These are phyloP conservation scores for Phytopythium boreale DNA, from an alignment of 352 stramenopile species.

Conservation along the genomic window DNA sequence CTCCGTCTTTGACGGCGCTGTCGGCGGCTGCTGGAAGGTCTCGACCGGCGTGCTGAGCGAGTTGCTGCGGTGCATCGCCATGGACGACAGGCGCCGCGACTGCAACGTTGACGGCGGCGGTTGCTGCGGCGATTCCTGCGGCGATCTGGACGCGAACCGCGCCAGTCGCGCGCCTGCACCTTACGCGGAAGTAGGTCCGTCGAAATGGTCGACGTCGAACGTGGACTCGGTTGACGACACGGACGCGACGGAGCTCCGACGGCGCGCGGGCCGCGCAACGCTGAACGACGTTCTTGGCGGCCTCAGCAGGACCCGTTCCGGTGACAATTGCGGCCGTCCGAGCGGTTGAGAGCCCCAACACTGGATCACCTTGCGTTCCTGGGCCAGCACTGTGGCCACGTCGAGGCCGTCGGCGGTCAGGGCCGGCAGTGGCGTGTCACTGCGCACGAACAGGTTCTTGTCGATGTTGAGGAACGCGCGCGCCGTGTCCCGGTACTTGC, in stretches of 20 bases:
- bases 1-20: neutral
- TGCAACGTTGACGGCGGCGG: neutral
- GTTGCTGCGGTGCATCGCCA: neutral
- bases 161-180: neutral
- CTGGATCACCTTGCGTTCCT: neutral
- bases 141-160: neutral
- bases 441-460: slow-evolving; percentile 67
- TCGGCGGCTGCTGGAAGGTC: neutral
- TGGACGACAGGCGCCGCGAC: neutral
- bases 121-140: neutral
- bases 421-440: slow-evolving; percentile 25
- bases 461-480: slow-evolving; percentile 49
- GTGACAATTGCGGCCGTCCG: neutral
- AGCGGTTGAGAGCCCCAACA: neutral
- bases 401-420: slow-evolving; percentile 6
- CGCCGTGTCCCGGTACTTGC: slow-evolving; percentile 31
- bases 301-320: neutral
- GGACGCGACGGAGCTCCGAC: neutral
- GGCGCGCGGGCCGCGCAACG: neutral
- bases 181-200: neutral
- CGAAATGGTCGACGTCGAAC: neutral
- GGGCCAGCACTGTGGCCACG: neutral
- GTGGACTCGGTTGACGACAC: neutral
- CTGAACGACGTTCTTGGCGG: neutral
- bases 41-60: slow-evolving; percentile 2